Conservation (phyloP, 768 basidiomycete species). For the Ephemerocybe angulata region DNA sequence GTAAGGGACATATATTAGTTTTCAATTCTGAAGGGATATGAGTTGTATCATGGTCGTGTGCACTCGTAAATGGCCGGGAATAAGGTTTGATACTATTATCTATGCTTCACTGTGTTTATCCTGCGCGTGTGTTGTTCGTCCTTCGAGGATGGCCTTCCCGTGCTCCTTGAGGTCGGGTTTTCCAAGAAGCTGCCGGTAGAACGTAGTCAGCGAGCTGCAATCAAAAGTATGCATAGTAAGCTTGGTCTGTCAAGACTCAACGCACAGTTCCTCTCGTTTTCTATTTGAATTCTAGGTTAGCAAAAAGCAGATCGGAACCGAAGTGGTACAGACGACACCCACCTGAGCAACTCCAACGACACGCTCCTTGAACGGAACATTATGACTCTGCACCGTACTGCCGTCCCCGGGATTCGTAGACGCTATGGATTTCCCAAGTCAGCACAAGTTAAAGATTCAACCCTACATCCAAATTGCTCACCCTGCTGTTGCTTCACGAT, state of each 20-base stretch:
- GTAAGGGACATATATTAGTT: no score
- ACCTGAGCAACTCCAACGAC: slow-evolving; percentile 48
- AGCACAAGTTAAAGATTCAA: no score
- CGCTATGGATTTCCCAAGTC: no score
- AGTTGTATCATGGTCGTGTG: no score
- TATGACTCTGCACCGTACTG: slow-evolving; percentile 24
- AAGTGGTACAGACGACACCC: not conserved
- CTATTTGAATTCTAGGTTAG: slow-evolving; percentile 14
- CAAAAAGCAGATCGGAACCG: not conserved
- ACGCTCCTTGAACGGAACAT: slow-evolving; percentile 55
- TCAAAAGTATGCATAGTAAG: not conserved
- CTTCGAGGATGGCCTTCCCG: slow-evolving; percentile 51
- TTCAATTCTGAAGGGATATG: no score
- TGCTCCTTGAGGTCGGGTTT: slow-evolving; percentile 48
- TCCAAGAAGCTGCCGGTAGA: slow-evolving; percentile 26
- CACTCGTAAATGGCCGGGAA: no score
- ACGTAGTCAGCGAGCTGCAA: no score
- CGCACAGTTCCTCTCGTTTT: slow-evolving; percentile 42
- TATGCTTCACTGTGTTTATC: no score
- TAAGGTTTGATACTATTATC: no score
- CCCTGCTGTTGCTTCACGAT: no score
- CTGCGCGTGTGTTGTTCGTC: slow-evolving; percentile 37
- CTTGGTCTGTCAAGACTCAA: not conserved
- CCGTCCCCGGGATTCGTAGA: slow-evolving; percentile 36
- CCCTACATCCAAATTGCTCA: no score